Evolutionary conservation across 441 rosid genomes (phyloP).

Genomic region (Corymbia citriodora): DNA sequence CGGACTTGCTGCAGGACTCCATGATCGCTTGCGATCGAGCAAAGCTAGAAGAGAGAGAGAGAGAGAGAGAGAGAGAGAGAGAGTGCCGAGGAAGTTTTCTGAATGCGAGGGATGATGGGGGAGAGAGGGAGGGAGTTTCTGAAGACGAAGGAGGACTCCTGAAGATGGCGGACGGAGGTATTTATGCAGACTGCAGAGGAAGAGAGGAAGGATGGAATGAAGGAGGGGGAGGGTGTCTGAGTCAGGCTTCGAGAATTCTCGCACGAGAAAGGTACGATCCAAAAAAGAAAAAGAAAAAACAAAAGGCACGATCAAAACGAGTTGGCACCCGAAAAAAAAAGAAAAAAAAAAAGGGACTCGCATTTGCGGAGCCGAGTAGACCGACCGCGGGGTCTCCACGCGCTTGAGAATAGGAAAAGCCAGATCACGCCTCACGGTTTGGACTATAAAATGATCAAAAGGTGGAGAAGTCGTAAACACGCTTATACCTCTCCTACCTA

Average conservation of each 20-base stretch:
- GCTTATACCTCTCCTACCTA: too few relatives aligned
- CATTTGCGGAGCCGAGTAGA: background rate
- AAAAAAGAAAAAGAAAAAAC: too few relatives aligned
- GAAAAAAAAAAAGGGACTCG: too few relatives aligned
- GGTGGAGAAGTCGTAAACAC: background rate
- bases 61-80: background rate
- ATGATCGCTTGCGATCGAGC: background rate
- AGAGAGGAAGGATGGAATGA: background rate
- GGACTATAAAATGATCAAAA: background rate
- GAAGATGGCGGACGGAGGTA: background rate
- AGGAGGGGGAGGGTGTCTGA: background rate
- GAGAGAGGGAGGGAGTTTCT: background rate
- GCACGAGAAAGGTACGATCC: too few relatives aligned
- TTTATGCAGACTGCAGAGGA: background rate
- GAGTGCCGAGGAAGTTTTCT: background rate
- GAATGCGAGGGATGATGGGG: background rate
- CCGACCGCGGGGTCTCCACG: background rate
- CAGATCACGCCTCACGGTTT: background rate
- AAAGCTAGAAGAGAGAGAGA: background rate
- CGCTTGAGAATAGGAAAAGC: background rate
- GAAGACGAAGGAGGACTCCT: background rate
- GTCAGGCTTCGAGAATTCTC: background rate
- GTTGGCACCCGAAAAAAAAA: too few relatives aligned
- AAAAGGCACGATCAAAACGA: background rate
- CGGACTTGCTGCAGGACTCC: slow-evolving; percentile 7